Evolutionary conservation across 139 green algal genomes (phyloP).

Genomic region (Coelastrella sp.): DNA sequence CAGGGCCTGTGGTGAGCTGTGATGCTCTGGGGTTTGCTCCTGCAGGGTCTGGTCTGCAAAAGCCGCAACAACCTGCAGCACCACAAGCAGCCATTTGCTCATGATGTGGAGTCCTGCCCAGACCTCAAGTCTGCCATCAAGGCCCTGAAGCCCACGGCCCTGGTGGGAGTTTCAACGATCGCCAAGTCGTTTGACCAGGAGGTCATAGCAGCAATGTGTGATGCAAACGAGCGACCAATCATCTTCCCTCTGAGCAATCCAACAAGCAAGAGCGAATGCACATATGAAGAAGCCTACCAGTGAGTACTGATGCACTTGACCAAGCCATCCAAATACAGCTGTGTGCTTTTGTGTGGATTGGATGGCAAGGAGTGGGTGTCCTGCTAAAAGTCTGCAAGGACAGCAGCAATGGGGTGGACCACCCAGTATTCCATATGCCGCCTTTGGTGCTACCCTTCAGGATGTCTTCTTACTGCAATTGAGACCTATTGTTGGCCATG

Average conservation of each 20-base stretch:
- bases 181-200: conserved; percentile 68
- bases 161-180: conserved; percentile 72
- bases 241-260: conserved; percentile 95
- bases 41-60: conserved; percentile 46
- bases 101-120: conserved; percentile 65
- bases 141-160: conserved; percentile 61
- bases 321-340: too few relatives aligned
- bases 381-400: too few relatives aligned
- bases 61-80: conserved; percentile 65
- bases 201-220: conserved; percentile 60
- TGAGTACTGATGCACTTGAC: conserved; percentile 4
- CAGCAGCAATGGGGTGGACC: too few relatives aligned
- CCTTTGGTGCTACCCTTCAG: not conserved
- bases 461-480: too few relatives aligned
- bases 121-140: conserved; percentile 60
- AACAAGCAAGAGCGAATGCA: conserved; percentile 92
- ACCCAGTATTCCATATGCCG: not conserved
- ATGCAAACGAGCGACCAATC: conserved; percentile 58
- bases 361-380: too few relatives aligned
- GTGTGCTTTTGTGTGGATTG: too few relatives aligned
- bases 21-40: not conserved
- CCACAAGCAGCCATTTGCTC: conserved; percentile 91
- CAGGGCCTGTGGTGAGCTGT: too few relatives aligned
- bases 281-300: conserved; percentile 62
- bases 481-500: too few relatives aligned